Evolutionary conservation across 1,284 basidiomycete genomes (phyloP), one percentile per base, ranked within the genome.

Genomic region (Lignosus rhinocerotis): DNA sequence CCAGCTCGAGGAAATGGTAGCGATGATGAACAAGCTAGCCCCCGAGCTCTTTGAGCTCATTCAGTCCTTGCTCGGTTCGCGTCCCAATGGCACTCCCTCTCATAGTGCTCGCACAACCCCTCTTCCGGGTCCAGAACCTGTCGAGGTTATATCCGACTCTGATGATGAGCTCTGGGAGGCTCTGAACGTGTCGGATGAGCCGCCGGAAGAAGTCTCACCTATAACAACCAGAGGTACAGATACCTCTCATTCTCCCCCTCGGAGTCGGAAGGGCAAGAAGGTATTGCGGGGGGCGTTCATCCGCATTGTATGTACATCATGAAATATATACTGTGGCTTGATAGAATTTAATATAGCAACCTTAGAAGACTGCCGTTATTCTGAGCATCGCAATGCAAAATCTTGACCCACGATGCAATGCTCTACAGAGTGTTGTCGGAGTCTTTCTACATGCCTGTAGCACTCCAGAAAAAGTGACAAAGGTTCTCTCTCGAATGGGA

Each of bases 361-460:
- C 14, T 7, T 31, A 75, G 72, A 72, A 71, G 61, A 55, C 66
- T 48, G 67, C 67, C 12, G 56, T 69, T 3, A 56, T 67, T 30
- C 45, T 71, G 11, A 71, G 69, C 46, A 67, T 76, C 6, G 42
- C 73, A n/a, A 60, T 73, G 59, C 69, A 72, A 11, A 66, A 62
- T 44, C 61, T 53, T 0, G 72, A 73, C 56, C 62, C 67, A 32
- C 56, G 60, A 31, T 67, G 68, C 39, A 74, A 75, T 59, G 43
- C 62, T 0, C 55, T 74, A 1, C 69, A 70, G 47, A 66, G 60
- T 41, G 31, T 69, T 0, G 36, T 69, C 4, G 67, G 69, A 2
- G 52, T 74, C 0, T 73, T 73, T 49, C 51, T 73, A 7, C 73
- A 74, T 44, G 62, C 70, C 0, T 64, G 61, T 39, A 61, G 60